Evolutionary conservation across 129 eudicot genomes (phyloP).

Genomic region (Oenanthe sinensis): DNA sequence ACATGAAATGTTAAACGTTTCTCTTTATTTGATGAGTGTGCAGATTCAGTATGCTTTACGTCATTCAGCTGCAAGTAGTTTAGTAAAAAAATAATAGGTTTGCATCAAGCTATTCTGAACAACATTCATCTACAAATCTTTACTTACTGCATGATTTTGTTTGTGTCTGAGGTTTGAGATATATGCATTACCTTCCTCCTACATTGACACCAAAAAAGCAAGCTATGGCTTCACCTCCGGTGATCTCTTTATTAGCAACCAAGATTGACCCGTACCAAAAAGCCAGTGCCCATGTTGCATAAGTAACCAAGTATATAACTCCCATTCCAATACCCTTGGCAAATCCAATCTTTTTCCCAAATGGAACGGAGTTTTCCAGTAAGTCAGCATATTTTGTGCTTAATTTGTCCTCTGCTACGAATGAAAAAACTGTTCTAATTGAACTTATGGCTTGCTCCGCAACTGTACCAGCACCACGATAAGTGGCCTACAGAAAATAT

Average conservation of each 20-base stretch:
- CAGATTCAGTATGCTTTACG: neutral
- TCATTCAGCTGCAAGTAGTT: neutral
- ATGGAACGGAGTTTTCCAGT: constrained; percentile 45
- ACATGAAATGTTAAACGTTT: neutral
- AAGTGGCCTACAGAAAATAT: constrained; percentile 37
- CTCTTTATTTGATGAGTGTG: neutral
- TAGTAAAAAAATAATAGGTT: neutral
- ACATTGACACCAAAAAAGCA: constrained; percentile 88
- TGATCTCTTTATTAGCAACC: constrained; percentile 37
- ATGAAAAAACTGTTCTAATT: constrained; percentile 72
- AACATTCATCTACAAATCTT: neutral
- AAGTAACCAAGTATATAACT: constrained; percentile 71
- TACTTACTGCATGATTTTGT: neutral
- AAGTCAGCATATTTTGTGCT: constrained; percentile 41
- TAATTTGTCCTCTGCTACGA: constrained; percentile 62
- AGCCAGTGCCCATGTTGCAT: constrained; percentile 84
- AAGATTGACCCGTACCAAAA: constrained; percentile 83
- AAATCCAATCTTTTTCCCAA: constrained; percentile 70
- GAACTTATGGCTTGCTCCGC: constrained; percentile 84
- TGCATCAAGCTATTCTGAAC: neutral
- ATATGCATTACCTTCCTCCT: constrained; percentile 57
- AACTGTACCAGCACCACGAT: constrained; percentile 65
- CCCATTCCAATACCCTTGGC: constrained; percentile 78
- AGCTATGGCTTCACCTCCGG: constrained; percentile 73
- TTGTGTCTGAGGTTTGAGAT: neutral